Conservation (phyloP, 2,329 filamentous ascomycete genomes). For the Aspergillus sergii region DNA sequence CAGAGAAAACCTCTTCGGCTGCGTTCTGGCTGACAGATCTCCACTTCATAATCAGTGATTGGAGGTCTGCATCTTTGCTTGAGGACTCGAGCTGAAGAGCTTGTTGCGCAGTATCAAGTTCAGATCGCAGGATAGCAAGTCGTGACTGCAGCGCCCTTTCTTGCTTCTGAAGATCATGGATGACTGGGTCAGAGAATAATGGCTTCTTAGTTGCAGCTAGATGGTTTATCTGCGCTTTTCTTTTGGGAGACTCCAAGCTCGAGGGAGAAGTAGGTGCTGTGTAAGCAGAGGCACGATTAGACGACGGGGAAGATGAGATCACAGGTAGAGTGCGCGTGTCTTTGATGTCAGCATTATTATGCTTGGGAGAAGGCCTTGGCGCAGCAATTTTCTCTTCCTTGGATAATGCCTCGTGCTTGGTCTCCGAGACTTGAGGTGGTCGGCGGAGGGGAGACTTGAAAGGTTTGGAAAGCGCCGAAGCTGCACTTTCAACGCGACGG, state of each 20-base stretch:
- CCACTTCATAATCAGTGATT: constrained; percentile 63
- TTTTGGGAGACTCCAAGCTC: constrained; percentile 9
- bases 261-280: constrained; percentile 8
- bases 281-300: not conserved
- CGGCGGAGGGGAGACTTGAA: constrained; percentile 71
- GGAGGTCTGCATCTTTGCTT: constrained; percentile 57
- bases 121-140: constrained; percentile 33
- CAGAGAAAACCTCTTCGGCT: constrained; percentile 68
- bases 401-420: constrained; percentile 13
- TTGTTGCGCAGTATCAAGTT: constrained; percentile 57
- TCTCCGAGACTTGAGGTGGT: constrained; percentile 26
- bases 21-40: constrained; percentile 60
- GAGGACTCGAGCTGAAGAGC: constrained; percentile 54
- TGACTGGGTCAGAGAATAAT: constrained; percentile 26
- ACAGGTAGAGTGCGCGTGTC: not conserved
- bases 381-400: not conserved
- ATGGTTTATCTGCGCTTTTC: constrained; percentile 8
- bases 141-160: constrained; percentile 35
- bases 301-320: not conserved
- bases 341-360: not conserved
- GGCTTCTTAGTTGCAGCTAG: constrained; percentile 17
- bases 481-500: constrained; percentile 62
- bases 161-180: constrained; percentile 39
- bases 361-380: not conserved
- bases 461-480: constrained; percentile 65